Evolutionary conservation across 129 eudicot genomes (phyloP).

Genomic region (Centrapalus pauciflorus): DNA sequence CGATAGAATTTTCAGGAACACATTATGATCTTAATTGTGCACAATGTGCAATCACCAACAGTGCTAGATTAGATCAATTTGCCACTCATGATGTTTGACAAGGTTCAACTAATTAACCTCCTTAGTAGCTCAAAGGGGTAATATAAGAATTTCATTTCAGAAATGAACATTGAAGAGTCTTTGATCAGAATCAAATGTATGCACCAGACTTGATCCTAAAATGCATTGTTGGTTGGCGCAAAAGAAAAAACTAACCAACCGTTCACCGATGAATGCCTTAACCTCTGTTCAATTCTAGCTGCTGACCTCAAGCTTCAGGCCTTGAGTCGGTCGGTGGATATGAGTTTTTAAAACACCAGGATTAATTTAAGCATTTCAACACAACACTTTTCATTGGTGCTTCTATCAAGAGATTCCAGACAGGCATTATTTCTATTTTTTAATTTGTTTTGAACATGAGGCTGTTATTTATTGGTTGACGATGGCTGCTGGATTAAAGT

Average conservation of each 20-base stretch:
- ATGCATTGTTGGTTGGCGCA: neutral
- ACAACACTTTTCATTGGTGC: constrained; percentile 23
- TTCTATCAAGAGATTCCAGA: constrained; percentile 7
- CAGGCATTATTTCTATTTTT: constrained; percentile 6
- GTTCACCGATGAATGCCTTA: neutral
- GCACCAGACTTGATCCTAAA: neutral
- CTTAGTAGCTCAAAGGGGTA: too few species aligned
- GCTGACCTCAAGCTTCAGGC: constrained; percentile 32
- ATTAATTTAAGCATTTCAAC: constrained; percentile 19
- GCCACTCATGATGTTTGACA: too few species aligned
- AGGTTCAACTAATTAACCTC: too few species aligned
- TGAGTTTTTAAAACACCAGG: neutral
- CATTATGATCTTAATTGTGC: too few species aligned
- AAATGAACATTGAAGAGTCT: too few species aligned
- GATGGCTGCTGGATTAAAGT: constrained; percentile 22
- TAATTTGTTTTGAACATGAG: constrained; percentile 4
- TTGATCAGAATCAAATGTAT: neutral
- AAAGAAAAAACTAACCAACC: neutral
- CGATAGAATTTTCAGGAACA: too few species aligned
- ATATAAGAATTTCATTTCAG: too few species aligned
- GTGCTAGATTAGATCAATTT: too few species aligned
- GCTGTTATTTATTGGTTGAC: constrained; percentile 21
- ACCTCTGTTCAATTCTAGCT: neutral
- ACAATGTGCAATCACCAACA: too few species aligned
- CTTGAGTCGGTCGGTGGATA: neutral